Evolutionary conservation across 2,329 filamentous ascomycete species (phyloP).

Genomic region (Alternaria sp.): DNA sequence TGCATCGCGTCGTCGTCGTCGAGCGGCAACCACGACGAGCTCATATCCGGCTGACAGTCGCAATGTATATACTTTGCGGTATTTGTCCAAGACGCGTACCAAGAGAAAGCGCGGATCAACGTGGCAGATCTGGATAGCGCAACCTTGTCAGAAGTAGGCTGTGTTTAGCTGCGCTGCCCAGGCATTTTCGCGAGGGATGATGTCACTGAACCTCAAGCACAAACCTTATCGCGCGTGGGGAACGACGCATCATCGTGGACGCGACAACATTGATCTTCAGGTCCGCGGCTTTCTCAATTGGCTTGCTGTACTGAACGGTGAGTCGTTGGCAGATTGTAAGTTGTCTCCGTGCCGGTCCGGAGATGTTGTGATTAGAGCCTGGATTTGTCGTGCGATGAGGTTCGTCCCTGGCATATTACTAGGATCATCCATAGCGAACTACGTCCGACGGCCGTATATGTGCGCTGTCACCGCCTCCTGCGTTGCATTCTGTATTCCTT

Average conservation of each 20-base stretch:
- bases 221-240: neutral
- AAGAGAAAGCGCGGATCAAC: neutral
- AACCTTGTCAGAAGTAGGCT: neutral
- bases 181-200: neutral
- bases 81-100: neutral
- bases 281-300: neutral
- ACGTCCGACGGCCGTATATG: neutral
- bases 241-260: neutral
- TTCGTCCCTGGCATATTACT: neutral
- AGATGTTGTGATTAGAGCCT: neutral
- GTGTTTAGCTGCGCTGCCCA: neutral
- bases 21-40: constrained; percentile 9
- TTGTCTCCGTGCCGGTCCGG: neutral
- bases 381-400: neutral
- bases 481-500: neutral
- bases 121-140: neutral
- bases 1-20: constrained; percentile 15
- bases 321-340: neutral
- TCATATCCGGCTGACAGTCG: neutral
- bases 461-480: neutral
- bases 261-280: neutral
- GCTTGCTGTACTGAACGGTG: neutral
- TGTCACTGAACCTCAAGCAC: constrained; percentile 7
- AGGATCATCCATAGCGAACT: neutral
- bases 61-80: neutral